Percentiles rank a stretch among this genome's conserved stretches.
phyloP scores from a whole-genome alignment of 495 filamentous ascomycete genomes.

The Tuber microsphaerosporum region DNA sequence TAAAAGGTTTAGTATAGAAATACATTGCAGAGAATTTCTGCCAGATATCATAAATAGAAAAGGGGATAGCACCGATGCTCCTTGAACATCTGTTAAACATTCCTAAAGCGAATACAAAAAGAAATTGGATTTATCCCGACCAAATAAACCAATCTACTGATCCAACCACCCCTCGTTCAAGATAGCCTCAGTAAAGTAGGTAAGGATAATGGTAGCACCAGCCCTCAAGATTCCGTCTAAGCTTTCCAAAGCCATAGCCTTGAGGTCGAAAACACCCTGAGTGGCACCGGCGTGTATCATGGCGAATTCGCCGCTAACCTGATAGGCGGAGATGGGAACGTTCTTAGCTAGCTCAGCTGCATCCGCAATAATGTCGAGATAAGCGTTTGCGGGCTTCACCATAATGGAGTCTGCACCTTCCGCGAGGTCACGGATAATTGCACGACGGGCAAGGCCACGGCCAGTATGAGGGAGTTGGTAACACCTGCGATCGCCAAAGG shows the following conservation, averaged over 20 bases:
- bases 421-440: slow-evolving; percentile 78
- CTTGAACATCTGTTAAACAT: neutral
- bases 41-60: neutral
- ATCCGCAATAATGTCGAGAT: slow-evolving; percentile 92
- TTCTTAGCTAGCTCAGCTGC: slow-evolving; percentile 87
- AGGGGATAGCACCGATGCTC: neutral
- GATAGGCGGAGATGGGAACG: slow-evolving; percentile 87
- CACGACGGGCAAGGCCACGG: slow-evolving; percentile 84
- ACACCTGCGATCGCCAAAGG: slow-evolving; percentile 89
- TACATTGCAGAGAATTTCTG: neutral
- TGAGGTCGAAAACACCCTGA: slow-evolving; percentile 95
- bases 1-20: neutral
- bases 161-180: slow-evolving; percentile 47
- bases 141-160: slow-evolving; percentile 11
- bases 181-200: slow-evolving; percentile 90
- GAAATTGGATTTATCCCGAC: neutral
- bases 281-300: slow-evolving; percentile 97
- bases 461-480: slow-evolving; percentile 92
- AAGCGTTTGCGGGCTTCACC: slow-evolving; percentile 93
- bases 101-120: neutral
- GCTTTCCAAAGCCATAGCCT: slow-evolving; percentile 88
- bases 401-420: slow-evolving; percentile 98
- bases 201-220: slow-evolving; percentile 83
- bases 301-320: slow-evolving; percentile 92
- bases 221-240: slow-evolving; percentile 88